phyloP scores from a whole-genome alignment of 2,329 filamentous ascomycete species.

The Verruconis gallopava region DNA sequence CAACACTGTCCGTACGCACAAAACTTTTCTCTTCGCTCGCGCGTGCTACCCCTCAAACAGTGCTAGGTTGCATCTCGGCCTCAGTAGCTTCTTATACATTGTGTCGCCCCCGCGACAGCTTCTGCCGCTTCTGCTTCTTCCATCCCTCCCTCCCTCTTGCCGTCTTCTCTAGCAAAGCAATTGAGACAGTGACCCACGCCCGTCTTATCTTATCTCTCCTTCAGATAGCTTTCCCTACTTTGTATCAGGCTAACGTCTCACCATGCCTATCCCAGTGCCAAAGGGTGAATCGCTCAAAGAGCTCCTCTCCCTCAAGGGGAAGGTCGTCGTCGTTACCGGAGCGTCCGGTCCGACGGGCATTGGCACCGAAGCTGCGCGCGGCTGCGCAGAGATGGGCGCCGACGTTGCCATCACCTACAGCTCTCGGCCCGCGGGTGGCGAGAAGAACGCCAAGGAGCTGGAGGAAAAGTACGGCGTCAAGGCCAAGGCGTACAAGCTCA shows the following conservation, averaged over 20 bases:
- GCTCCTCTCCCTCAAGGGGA: constrained; percentile 40
- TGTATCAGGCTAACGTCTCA: constrained; percentile 14
- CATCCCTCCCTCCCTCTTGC: not conserved
- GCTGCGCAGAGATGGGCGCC: constrained; percentile 51
- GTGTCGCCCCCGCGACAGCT: no score
- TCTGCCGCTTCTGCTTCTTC: no score
- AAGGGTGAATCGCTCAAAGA: constrained; percentile 45
- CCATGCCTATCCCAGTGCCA: constrained; percentile 46
- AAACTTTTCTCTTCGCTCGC: not conserved
- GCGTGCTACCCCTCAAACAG: not conserved
- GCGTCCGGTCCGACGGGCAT: constrained; percentile 52
- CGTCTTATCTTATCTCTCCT: not conserved
- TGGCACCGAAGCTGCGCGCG: constrained; percentile 53
- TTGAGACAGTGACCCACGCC: no score
- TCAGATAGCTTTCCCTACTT: not conserved
- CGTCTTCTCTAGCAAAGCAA: not conserved
- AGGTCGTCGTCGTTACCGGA: constrained; percentile 39
- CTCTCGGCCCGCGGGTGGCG: constrained; percentile 46
- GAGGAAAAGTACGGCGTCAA: constrained; percentile 5
- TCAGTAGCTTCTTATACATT: no score
- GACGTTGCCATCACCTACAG: constrained; percentile 55
- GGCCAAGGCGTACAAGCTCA: constrained; percentile 6
- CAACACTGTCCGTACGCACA: not conserved
- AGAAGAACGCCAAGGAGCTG: constrained; percentile 46
- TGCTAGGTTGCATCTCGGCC: not conserved